Percentiles rank a stretch among this genome's conserved stretches.
phyloP scores from a whole-genome alignment of 305 asterid genomes.

The Ilex paraguariensis region DNA sequence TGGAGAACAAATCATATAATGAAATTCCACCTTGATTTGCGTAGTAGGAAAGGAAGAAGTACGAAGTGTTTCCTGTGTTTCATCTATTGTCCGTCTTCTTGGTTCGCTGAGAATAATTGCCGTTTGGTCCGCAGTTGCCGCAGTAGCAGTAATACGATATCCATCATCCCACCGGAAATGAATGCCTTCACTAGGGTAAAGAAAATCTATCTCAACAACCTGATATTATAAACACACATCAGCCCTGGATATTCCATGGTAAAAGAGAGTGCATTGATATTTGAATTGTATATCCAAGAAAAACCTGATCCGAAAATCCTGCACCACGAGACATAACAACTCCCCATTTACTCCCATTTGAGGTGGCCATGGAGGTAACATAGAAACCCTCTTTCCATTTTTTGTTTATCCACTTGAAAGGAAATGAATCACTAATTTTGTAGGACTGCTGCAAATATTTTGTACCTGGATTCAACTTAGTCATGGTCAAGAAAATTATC shows the following conservation, averaged over 20 bases:
- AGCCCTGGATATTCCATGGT: background rate
- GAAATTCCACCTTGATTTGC: constrained; percentile 23
- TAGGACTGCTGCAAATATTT: constrained; percentile 74
- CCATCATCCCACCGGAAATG: constrained; percentile 23
- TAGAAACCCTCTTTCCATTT: constrained; percentile 86
- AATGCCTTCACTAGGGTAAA: constrained; percentile 75
- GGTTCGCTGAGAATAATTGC: constrained; percentile 29
- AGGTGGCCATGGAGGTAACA: constrained; percentile 89
- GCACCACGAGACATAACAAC: constrained; percentile 85
- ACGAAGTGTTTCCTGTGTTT: constrained; percentile 35
- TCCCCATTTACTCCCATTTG: constrained; percentile 69
- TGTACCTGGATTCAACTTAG: constrained; percentile 44
- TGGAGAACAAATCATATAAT: background rate
- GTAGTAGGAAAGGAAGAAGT: constrained; percentile 37
- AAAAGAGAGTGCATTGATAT: background rate
- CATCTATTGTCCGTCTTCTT: constrained; percentile 25
- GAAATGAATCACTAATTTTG: constrained; percentile 81
- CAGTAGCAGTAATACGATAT: constrained; percentile 18
- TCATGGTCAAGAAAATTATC: background rate
- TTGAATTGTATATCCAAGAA: background rate
- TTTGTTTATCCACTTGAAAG: constrained; percentile 92
- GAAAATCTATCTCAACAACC: constrained; percentile 93
- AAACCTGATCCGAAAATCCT: constrained; percentile 82
- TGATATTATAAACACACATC: constrained; percentile 6
- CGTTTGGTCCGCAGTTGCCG: constrained; percentile 29